Evolutionary conservation across 352 stramenopile species (phyloP), one percentile per base, ranked within the genome.

Genomic region (Pythium vanterpoolii): DNA sequence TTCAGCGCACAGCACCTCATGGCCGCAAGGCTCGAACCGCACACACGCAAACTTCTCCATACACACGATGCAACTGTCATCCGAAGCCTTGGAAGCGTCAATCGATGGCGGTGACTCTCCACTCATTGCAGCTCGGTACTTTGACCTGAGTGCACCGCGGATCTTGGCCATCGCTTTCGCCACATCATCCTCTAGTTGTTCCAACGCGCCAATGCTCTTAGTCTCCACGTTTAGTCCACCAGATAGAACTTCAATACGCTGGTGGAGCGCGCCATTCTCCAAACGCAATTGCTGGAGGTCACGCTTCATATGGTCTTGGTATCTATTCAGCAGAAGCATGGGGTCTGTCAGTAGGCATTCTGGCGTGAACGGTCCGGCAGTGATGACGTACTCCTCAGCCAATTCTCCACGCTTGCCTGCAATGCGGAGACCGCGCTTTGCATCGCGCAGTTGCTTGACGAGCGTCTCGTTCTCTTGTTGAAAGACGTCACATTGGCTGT

Each of bases 1-100:
- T 14, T 50, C 53, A 19, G 64, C 73, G 39, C 83, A 92, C 18
- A 92, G 71, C 31, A 87, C 74, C 23, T 79, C 69, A 51, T 92
- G 83, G 6, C 67, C 73, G 28, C 83, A 92, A 1, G 83, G 78
- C 5, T 82, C 47, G 11, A 90, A 49, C 26, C 80, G 66, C 7
- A 92, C 78, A 0, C 76, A 75, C 7, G 73, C 58, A 1, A 65
- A 62, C 26, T 85, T 52, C 18, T 57, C 44, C n/a, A 89, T 68
- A 47, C 83, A 92, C 24, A 83, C 75, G 28, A 90, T 69, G 13
- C 83, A 92, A 1, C 4, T 24, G 14, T 61, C 44, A 3, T 53
- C 44, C 6, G 42, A 46, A 21, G 28, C 9, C 34, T 56, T 60
- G 5, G 2, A 5, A 1, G 24, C 3, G 1, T 3, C 8, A 18